Percentiles rank a stretch among this genome's conserved stretches.
These are phyloP conservation scores for Porphyrellus sp. DNA, from an alignment of 1,284 basidiomycete species.

Conservation along the genomic window DNA sequence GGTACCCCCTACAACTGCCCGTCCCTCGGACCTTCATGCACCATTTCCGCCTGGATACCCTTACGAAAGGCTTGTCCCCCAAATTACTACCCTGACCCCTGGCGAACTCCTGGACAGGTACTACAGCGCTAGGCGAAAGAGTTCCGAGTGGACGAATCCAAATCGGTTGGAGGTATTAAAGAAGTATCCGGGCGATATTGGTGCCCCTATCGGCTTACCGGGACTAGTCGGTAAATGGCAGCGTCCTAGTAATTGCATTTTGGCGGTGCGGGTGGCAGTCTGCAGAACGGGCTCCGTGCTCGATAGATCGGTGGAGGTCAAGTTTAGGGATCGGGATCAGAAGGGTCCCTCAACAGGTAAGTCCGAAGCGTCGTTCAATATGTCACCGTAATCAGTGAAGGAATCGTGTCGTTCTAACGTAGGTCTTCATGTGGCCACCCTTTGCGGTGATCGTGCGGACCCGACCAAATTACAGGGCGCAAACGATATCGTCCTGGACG, in stretches of 20 bases:
- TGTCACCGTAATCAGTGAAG: background rate
- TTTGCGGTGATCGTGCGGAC: background rate
- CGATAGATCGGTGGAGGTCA: background rate
- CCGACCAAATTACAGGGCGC: background rate
- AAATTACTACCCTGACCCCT: background rate
- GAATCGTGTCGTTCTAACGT: background rate
- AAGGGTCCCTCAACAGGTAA: conserved; percentile 3
- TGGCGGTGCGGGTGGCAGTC: conserved; percentile 1
- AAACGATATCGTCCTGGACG: background rate
- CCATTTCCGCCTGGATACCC: background rate
- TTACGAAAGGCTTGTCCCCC: background rate
- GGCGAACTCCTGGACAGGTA: conserved; percentile 2
- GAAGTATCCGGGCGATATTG: background rate
- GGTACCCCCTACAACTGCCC: conserved; percentile 4
- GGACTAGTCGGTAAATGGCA: background rate
- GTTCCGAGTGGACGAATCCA: background rate
- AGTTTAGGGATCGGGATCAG: conserved; percentile 4
- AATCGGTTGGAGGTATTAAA: background rate
- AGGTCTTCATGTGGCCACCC: background rate
- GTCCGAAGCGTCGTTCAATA: background rate
- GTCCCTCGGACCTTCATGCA: conserved; percentile 5
- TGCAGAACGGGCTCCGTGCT: background rate
- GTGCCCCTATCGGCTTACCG: background rate
- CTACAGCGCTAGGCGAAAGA: background rate
- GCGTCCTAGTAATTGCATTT: background rate